Percentiles rank a stretch among this genome's conserved stretches.
These are phyloP conservation scores for Neltuma alba DNA, from an alignment of 306 rosid species.

Conservation along the genomic window DNA sequence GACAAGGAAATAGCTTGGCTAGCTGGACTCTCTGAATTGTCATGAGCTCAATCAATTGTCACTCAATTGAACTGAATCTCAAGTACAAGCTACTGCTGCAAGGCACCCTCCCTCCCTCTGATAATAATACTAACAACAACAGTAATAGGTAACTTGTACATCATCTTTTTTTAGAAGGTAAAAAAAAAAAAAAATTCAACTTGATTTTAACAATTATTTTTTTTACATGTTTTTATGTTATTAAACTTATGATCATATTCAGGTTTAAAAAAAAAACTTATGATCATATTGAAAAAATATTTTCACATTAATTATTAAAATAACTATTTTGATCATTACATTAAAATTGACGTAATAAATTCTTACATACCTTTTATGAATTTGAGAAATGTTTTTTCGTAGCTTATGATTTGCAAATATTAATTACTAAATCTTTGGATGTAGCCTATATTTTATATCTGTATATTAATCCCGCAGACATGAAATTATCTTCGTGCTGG, in stretches of 20 bases:
- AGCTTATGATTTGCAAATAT: no score
- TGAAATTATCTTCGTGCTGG: no score
- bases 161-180: background rate
- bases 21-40: conserved; percentile 22
- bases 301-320: background rate
- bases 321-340: no score
- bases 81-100: conserved; percentile 5
- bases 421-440: no score
- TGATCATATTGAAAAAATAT: background rate
- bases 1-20: conserved; percentile 32
- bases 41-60: conserved; percentile 30
- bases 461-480: no score
- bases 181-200: background rate
- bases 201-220: background rate
- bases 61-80: conserved; percentile 5
- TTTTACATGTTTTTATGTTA: background rate
- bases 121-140: no score
- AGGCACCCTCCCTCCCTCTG: background rate
- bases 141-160: background rate
- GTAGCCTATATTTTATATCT: no score
- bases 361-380: no score
- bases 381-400: no score
- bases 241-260: background rate
- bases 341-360: no score
- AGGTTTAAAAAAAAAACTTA: no score